These are phyloP conservation scores for Balamuthia mandrillaris DNA, from an alignment of 208 protist genomes.

Conservation along the genomic window DNA sequence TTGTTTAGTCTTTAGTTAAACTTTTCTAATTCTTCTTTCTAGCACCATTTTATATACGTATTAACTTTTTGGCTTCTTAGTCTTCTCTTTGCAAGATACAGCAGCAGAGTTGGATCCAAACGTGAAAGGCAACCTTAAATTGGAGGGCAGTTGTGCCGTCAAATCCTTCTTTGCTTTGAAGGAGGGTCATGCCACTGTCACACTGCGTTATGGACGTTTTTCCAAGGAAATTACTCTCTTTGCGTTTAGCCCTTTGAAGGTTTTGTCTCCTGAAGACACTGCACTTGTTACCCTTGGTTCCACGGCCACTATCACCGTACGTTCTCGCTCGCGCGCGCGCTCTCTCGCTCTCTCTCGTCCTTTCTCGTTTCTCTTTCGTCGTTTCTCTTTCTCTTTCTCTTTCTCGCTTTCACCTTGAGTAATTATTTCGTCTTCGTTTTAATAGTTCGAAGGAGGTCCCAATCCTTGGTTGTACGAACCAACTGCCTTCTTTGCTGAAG, in stretches of 20 bases:
- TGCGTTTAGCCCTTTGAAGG: constrained; percentile 7
- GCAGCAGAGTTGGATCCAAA: neutral
- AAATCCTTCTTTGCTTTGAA: neutral
- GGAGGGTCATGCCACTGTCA: constrained; percentile 17
- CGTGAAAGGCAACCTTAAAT: neutral
- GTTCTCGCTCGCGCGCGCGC: too few species aligned
- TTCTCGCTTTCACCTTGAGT: neutral
- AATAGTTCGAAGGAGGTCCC: constrained; percentile 31
- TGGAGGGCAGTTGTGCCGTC: neutral
- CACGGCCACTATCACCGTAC: constrained; percentile 7
- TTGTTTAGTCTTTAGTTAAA: neutral
- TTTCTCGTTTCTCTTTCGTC: too few species aligned
- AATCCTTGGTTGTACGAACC: constrained; percentile 41
- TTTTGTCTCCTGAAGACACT: neutral
- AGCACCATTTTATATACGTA: neutral
- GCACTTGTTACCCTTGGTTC: constrained; percentile 19
- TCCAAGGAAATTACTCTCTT: constrained; percentile 10
- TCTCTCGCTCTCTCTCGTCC: too few species aligned
- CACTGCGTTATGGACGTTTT: constrained; percentile 13
- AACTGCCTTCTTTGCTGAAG: constrained; percentile 3
- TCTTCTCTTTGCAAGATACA: constrained; percentile 1
- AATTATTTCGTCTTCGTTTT: neutral
- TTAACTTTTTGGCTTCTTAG: neutral
- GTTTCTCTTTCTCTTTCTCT: too few species aligned
- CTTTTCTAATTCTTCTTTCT: neutral